Evolutionary conservation across 2,329 filamentous ascomycete genomes (phyloP).

Genomic region (Diaporthe velutina): DNA sequence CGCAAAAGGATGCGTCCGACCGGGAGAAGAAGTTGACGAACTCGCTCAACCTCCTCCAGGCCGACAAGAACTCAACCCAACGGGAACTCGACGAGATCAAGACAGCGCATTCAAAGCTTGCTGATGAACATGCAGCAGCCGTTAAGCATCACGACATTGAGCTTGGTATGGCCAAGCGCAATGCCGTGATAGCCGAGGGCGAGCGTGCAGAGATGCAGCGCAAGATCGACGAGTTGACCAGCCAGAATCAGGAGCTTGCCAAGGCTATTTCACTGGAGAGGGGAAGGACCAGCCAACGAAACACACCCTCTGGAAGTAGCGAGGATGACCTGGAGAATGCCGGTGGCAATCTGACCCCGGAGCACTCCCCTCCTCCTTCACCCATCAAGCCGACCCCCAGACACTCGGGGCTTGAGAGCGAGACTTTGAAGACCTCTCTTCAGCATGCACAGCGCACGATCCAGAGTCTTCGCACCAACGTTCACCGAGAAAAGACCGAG

Average conservation of each 20-base stretch:
- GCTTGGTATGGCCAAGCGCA: slow-evolving; percentile 85
- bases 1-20: slow-evolving; percentile 81
- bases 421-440: slow-evolving; percentile 94
- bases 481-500: slow-evolving; percentile 98
- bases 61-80: slow-evolving; percentile 83
- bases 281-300: slow-evolving; percentile 74
- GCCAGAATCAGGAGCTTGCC: slow-evolving; percentile 92
- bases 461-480: slow-evolving; percentile 92
- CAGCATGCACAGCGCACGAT: slow-evolving; percentile 97
- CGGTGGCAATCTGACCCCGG: slow-evolving; percentile 80
- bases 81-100: slow-evolving; percentile 93
- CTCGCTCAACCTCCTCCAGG: slow-evolving; percentile 74
- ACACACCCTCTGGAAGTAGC: slow-evolving; percentile 69
- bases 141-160: slow-evolving; percentile 92
- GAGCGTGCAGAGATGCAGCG: slow-evolving; percentile 84
- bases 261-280: slow-evolving; percentile 83
- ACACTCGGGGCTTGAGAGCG: slow-evolving; percentile 91
- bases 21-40: slow-evolving; percentile 86
- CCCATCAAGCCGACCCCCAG: slow-evolving; percentile 92
- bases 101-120: slow-evolving; percentile 80
- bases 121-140: slow-evolving; percentile 81
- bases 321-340: slow-evolving; percentile 75
- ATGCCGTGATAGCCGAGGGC: slow-evolving; percentile 80
- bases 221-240: slow-evolving; percentile 88
- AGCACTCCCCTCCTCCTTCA: slow-evolving; percentile 90